phyloP scores from a whole-genome alignment of 179 eudicot species.

The Beta macrorhiza region DNA sequence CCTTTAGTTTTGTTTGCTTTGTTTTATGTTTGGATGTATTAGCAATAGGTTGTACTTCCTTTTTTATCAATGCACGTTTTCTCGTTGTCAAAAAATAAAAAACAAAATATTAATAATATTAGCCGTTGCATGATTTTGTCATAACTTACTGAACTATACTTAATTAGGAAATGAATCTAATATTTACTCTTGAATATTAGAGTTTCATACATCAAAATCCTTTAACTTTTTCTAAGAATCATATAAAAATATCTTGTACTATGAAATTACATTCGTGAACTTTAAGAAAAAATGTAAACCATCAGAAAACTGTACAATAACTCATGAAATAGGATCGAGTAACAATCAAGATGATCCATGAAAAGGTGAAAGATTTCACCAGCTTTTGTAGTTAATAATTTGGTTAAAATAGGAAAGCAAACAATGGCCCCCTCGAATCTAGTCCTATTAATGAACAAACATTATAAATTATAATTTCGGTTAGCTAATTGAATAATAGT shows the following conservation, averaged over 20 bases:
- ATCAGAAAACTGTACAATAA: background rate
- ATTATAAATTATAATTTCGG: background rate
- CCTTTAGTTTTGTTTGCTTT: no score
- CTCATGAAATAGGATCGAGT: background rate
- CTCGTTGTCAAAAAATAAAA: no score
- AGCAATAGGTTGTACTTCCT: no score
- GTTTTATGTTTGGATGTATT: no score
- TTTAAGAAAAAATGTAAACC: background rate
- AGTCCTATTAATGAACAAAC: conserved; percentile 7
- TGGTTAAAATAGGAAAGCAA: background rate
- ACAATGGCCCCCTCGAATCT: background rate
- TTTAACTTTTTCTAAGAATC: no score
- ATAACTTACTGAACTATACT: no score
- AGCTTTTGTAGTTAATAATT: background rate
- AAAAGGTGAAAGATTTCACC: conserved; percentile 14
- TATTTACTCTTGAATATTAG: no score
- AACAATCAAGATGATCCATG: background rate
- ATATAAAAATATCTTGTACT: background rate
- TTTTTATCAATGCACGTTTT: no score
- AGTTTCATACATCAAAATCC: no score
- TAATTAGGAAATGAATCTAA: no score
- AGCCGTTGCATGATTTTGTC: no score
- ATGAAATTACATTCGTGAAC: background rate
- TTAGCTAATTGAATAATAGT: background rate
- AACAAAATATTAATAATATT: no score